These are phyloP conservation scores for Ziziphus jujuba DNA, from an alignment of 306 rosid genomes.

Conservation along the genomic window DNA sequence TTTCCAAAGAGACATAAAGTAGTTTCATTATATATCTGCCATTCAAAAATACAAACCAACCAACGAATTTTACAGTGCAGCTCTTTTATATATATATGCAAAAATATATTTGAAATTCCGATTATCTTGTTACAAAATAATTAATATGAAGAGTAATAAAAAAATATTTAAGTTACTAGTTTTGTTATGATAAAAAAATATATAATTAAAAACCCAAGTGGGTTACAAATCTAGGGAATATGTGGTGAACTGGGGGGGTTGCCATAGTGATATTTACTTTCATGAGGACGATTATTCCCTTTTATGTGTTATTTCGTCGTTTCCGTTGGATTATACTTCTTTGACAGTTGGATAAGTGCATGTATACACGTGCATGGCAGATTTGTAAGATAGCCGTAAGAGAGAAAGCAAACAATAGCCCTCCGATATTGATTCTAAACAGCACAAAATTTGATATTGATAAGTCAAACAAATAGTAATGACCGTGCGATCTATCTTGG, in stretches of 20 bases:
- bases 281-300: conserved; percentile 61
- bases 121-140: not conserved
- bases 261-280: conserved; percentile 20
- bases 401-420: too few relatives aligned
- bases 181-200: conserved; percentile 4
- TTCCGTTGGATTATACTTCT: conserved; percentile 49
- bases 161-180: not conserved
- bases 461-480: not conserved
- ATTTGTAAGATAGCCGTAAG: conserved; percentile 8
- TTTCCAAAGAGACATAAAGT: conserved; percentile 6
- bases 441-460: too few relatives aligned
- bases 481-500: not conserved
- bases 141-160: not conserved
- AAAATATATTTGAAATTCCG: not conserved
- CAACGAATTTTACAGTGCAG: not conserved
- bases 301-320: conserved; percentile 55
- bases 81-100: not conserved
- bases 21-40: conserved; percentile 18
- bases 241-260: conserved; percentile 16
- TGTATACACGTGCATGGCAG: conserved; percentile 51
- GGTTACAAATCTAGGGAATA: conserved; percentile 20
- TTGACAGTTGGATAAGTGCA: conserved; percentile 44
- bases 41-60: conserved; percentile 26
- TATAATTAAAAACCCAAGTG: conserved; percentile 25
- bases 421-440: too few relatives aligned